These are phyloP conservation scores for Mucuna pruriens DNA, from an alignment of 306 rosid species.

Conservation along the genomic window DNA sequence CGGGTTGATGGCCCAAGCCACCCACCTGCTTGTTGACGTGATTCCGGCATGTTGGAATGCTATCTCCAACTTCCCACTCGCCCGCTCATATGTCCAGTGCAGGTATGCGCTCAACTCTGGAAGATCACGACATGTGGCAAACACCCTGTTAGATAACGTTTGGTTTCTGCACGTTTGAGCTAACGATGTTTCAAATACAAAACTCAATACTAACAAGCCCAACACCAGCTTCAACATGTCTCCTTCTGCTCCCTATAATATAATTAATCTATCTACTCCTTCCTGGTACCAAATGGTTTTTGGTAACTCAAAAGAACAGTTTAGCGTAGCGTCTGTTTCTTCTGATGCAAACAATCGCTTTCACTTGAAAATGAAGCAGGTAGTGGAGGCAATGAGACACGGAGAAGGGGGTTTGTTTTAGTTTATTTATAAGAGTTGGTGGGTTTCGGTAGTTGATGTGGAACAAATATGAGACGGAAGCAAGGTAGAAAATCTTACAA, in stretches of 20 bases:
- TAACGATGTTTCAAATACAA: constrained; percentile 38
- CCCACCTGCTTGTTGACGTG: constrained; percentile 55
- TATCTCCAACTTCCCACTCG: constrained; percentile 52
- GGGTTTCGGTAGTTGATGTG: constrained; percentile 31
- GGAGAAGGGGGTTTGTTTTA: background rate
- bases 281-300: constrained; percentile 11
- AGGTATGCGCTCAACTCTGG: constrained; percentile 63
- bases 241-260: too few species aligned
- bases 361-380: constrained; percentile 31
- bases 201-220: constrained; percentile 37
- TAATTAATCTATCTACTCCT: too few species aligned
- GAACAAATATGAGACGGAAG: background rate
- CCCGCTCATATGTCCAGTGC: constrained; percentile 58
- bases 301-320: background rate
- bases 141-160: constrained; percentile 45
- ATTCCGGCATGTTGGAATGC: constrained; percentile 59
- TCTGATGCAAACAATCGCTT: constrained; percentile 16
- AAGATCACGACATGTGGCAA: constrained; percentile 52
- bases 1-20: constrained; percentile 80
- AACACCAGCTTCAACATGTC: constrained; percentile 43
- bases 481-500: background rate
- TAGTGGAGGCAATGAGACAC: background rate
- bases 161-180: constrained; percentile 66
- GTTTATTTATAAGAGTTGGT: constrained; percentile 48
- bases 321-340: constrained; percentile 4